Evolutionary conservation across 352 stramenopile genomes (phyloP).

Genomic region (Phytopythium helicoides): DNA sequence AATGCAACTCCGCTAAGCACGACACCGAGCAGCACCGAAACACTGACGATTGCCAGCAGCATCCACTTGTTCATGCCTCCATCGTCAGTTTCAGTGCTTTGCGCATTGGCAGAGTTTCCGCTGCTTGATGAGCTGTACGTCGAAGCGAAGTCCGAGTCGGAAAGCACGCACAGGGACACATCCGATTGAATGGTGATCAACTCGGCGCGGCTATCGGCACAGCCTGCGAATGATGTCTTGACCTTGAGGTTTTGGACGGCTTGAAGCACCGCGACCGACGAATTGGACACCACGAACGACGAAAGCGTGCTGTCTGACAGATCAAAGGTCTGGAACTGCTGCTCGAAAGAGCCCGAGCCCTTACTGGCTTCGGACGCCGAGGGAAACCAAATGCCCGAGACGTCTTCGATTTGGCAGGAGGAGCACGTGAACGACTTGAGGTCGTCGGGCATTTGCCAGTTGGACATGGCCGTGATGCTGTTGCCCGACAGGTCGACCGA

Average conservation of each 20-base stretch:
- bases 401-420: constrained; percentile 23
- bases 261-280: constrained; percentile 23
- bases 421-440: constrained; percentile 32
- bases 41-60: constrained; percentile 31
- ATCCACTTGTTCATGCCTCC: constrained; percentile 36
- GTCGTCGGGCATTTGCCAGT: constrained; percentile 23
- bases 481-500: constrained; percentile 36
- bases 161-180: constrained; percentile 30
- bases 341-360: constrained; percentile 4
- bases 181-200: constrained; percentile 12
- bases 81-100: background rate
- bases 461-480: constrained; percentile 16
- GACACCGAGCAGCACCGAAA: constrained; percentile 6
- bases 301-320: constrained; percentile 26
- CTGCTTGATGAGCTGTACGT: constrained; percentile 17
- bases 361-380: background rate
- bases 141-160: constrained; percentile 21
- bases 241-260: constrained; percentile 23
- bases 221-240: constrained; percentile 21
- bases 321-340: constrained; percentile 23
- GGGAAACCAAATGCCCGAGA: constrained; percentile 26
- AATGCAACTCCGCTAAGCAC: constrained; percentile 6
- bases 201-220: constrained; percentile 20
- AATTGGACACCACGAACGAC: constrained; percentile 30
- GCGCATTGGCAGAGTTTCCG: background rate